Conservation (phyloP, 352 stramenopile species). For the Pythium rhizo-oryzae region DNA sequence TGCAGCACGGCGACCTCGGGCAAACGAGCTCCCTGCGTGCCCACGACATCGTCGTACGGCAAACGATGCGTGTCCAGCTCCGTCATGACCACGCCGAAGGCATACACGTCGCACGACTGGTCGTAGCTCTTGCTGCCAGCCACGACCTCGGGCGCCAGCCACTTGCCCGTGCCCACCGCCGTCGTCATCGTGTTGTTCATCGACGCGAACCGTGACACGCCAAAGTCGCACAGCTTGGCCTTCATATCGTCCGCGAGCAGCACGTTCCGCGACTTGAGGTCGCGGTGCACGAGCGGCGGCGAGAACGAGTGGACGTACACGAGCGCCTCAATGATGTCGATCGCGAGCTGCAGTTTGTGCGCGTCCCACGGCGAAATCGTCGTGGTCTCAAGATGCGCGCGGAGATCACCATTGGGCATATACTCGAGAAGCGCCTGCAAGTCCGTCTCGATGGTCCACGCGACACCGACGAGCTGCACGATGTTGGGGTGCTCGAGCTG, state of each 20-base stretch:
- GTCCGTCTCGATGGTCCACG: conserved; percentile 62
- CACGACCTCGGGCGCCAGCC: conserved; percentile 52
- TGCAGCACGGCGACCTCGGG: conserved; percentile 45
- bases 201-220: conserved; percentile 23
- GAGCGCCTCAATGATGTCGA: conserved; percentile 52
- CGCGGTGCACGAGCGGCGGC: conserved; percentile 42
- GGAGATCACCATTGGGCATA: conserved; percentile 61
- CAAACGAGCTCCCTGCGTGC: conserved; percentile 31
- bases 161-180: conserved; percentile 31
- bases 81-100: conserved; percentile 52
- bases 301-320: conserved; percentile 52
- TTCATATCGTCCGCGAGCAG: conserved; percentile 34
- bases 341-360: conserved; percentile 42
- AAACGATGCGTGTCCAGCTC: conserved; percentile 60
- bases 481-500: conserved; percentile 65
- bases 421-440: conserved; percentile 71
- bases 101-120: conserved; percentile 44
- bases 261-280: conserved; percentile 51
- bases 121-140: conserved; percentile 37
- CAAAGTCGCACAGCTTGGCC: conserved; percentile 33
- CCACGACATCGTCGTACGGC: conserved; percentile 43
- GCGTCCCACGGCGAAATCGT: not conserved
- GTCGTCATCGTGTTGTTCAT: conserved; percentile 23
- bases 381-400: conserved; percentile 42
- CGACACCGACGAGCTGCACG: conserved; percentile 64